phyloP scores from a whole-genome alignment of 306 rosid species.

The Lotus japonicus region DNA sequence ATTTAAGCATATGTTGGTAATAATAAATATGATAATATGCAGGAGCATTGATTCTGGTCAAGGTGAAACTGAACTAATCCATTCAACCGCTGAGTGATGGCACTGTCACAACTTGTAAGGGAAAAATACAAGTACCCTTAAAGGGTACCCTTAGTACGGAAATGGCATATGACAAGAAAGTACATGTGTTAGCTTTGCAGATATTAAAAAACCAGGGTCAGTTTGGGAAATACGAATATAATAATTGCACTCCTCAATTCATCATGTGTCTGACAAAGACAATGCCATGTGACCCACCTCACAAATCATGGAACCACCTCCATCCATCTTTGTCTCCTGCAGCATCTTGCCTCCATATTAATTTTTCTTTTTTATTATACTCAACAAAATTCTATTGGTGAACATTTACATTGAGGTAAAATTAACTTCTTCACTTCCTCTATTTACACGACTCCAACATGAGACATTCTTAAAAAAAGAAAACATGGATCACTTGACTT shows the following conservation, averaged over 20 bases:
- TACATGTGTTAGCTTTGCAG: not conserved
- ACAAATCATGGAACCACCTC: slow-evolving; percentile 21
- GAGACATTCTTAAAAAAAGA: too few relatives aligned
- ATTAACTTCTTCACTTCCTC: too few relatives aligned
- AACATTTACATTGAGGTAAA: too few relatives aligned
- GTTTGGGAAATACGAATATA: slow-evolving; percentile 5
- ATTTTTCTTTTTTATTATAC: not conserved
- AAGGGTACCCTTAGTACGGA: slow-evolving; percentile 34
- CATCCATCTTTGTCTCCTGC: slow-evolving; percentile 5
- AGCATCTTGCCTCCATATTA: not conserved
- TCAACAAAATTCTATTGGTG: too few relatives aligned
- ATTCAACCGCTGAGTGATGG: not conserved
- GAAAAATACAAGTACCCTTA: not conserved
- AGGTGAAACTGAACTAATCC: not conserved
- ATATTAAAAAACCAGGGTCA: not conserved
- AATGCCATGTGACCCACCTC: slow-evolving; percentile 36
- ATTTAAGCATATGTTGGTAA: not conserved
- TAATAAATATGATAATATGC: not conserved
- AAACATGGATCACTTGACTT: too few relatives aligned
- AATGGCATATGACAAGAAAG: not conserved
- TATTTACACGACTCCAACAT: too few relatives aligned
- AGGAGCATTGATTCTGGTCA: not conserved
- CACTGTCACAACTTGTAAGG: not conserved
- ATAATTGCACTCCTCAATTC: slow-evolving; percentile 1
- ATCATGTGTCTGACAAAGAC: slow-evolving; percentile 28